Conservation (phyloP, 768 basidiomycete species). For the Boletus pseudo-olivaceus region DNA sequence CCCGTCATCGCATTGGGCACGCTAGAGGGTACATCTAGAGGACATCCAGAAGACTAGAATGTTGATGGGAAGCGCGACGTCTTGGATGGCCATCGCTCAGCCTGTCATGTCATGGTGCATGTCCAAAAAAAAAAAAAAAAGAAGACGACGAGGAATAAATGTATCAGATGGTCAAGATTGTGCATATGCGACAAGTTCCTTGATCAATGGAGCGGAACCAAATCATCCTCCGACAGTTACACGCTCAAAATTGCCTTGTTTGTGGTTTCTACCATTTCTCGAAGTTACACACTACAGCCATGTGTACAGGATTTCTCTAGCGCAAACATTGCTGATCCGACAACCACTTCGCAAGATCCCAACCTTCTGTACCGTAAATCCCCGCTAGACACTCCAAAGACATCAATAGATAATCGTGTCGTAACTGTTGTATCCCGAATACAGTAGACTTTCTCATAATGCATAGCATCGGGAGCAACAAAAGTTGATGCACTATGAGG, state of each 20-base stretch:
- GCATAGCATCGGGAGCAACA: background rate
- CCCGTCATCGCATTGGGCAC: background rate
- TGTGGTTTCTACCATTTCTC: too few species aligned
- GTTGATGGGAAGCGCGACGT: background rate
- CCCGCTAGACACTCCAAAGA: background rate
- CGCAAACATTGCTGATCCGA: background rate
- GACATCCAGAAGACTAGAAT: background rate
- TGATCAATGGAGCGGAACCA: background rate
- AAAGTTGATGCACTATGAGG: background rate
- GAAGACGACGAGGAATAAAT: background rate
- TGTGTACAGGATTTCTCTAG: background rate
- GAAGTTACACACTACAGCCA: too few species aligned
- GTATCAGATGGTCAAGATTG: background rate
- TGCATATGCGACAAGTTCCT: background rate
- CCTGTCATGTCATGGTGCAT: background rate
- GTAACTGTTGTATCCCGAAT: background rate
- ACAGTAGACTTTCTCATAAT: background rate
- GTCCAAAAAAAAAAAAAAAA: background rate
- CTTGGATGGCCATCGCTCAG: background rate
- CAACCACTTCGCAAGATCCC: background rate
- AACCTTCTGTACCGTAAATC: background rate
- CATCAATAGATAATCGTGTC: background rate
- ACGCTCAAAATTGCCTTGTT: too few species aligned
- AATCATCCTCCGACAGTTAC: background rate
- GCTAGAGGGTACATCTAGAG: too few species aligned